These are phyloP conservation scores for Usnea hakonensis DNA, from an alignment of 495 filamentous ascomycete genomes.

Conservation along the genomic window DNA sequence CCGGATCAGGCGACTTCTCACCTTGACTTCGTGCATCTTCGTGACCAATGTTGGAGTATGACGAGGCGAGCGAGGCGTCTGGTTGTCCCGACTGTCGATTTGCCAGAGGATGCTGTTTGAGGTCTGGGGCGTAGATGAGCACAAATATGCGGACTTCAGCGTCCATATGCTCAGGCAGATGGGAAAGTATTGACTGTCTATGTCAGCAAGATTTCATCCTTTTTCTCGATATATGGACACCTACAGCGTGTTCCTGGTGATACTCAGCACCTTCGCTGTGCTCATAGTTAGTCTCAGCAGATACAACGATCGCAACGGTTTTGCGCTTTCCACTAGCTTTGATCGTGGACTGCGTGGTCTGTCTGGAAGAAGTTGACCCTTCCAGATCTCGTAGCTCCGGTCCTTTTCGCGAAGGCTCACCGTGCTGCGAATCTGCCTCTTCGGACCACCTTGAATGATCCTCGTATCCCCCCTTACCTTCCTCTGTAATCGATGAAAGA, in stretches of 20 bases:
- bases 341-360: constrained; percentile 4
- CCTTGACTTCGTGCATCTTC: constrained; percentile 65
- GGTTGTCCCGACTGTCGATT: constrained; percentile 39
- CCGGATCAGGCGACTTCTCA: constrained; percentile 44
- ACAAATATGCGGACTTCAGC: constrained; percentile 66
- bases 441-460: constrained; percentile 83
- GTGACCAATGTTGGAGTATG: constrained; percentile 77
- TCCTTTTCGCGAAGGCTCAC: constrained; percentile 26
- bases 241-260: constrained; percentile 70
- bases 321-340: constrained; percentile 48
- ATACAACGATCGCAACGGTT: constrained; percentile 77
- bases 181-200: constrained; percentile 74
- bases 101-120: constrained; percentile 54
- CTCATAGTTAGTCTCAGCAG: constrained; percentile 58
- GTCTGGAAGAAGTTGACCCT: constrained; percentile 6
- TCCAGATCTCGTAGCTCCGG: constrained; percentile 21
- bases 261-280: constrained; percentile 50
- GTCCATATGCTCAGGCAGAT: constrained; percentile 69
- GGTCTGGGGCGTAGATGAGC: constrained; percentile 75
- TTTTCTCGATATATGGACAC: constrained; percentile 25
- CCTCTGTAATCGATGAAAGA: constrained; percentile 78
- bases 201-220: constrained; percentile 9
- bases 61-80: constrained; percentile 65
- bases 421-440: constrained; percentile 52
- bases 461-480: constrained; percentile 68